These are phyloP conservation scores for Ustulina deusta DNA, from an alignment of 2,329 filamentous ascomycete genomes.

Conservation along the genomic window DNA sequence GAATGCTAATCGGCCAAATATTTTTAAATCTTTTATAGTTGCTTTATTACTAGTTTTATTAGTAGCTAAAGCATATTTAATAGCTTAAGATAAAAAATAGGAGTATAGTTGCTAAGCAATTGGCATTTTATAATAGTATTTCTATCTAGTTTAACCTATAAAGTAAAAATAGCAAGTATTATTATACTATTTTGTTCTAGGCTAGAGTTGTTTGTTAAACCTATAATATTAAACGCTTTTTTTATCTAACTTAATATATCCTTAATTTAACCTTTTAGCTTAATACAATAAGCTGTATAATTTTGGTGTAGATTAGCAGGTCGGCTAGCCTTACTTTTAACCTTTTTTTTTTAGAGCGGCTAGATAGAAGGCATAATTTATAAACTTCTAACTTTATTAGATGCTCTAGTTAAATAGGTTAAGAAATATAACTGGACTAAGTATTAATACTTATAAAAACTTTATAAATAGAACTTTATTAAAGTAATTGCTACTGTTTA, in stretches of 20 bases:
- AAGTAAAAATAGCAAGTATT: slow-evolving; percentile 65
- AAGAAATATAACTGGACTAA: slow-evolving; percentile 37
- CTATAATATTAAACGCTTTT: slow-evolving; percentile 38
- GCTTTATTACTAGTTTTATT: slow-evolving; percentile 59
- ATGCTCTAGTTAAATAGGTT: slow-evolving; percentile 41
- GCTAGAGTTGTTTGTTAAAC: slow-evolving; percentile 56
- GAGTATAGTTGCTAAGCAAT: slow-evolving; percentile 63
- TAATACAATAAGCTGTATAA: slow-evolving; percentile 32
- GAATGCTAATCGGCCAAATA: slow-evolving; percentile 59
- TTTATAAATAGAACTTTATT: slow-evolving; percentile 32
- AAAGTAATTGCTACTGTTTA: slow-evolving; percentile 56
- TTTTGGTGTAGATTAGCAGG: too few relatives aligned
- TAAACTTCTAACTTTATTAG: slow-evolving; percentile 45
- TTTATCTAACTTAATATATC: slow-evolving; percentile 49
- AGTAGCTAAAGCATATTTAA: slow-evolving; percentile 68
- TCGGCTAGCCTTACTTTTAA: neutral
- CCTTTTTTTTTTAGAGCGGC: slow-evolving; percentile 34
- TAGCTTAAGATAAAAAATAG: slow-evolving; percentile 61
- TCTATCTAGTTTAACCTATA: slow-evolving; percentile 70
- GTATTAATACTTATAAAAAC: neutral
- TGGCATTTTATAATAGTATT: slow-evolving; percentile 57
- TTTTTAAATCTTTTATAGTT: slow-evolving; percentile 61
- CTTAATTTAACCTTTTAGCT: slow-evolving; percentile 51
- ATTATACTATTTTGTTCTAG: slow-evolving; percentile 63
- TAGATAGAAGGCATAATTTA: slow-evolving; percentile 37